Evolutionary conservation across 1,284 basidiomycete genomes (phyloP).

Genomic region (Singerocomus inundabilis): DNA sequence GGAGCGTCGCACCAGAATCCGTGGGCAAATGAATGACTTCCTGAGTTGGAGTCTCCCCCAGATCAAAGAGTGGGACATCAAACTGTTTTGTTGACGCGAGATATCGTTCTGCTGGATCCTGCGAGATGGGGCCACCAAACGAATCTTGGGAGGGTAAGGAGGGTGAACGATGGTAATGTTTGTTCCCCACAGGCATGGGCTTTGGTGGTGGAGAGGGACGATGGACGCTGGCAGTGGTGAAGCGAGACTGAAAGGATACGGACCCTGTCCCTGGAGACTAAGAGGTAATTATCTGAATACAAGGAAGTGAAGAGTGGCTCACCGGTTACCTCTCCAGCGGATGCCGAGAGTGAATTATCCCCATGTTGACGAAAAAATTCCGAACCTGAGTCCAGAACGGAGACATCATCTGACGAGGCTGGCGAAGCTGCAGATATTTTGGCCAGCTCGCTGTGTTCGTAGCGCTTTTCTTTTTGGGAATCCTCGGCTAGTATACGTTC

Average conservation of each 20-base stretch:
- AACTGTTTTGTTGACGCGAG: constrained; percentile 53
- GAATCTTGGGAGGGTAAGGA: constrained; percentile 55
- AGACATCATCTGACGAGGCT: constrained; percentile 4
- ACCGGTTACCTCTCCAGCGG: constrained; percentile 30
- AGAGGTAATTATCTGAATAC: constrained; percentile 25
- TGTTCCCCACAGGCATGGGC: constrained; percentile 23
- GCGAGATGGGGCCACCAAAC: constrained; percentile 50
- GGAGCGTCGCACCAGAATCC: constrained; percentile 21
- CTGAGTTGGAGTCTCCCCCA: constrained; percentile 40
- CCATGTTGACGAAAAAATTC: constrained; percentile 27
- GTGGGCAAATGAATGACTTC: constrained; percentile 23
- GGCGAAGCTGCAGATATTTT: constrained; percentile 8
- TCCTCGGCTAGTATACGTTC: constrained; percentile 31
- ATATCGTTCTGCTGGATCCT: constrained; percentile 47
- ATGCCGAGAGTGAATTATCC: constrained; percentile 27
- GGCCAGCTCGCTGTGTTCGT: constrained; percentile 7
- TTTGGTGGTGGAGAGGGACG: constrained; percentile 21
- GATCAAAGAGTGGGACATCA: constrained; percentile 54
- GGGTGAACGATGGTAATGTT: constrained; percentile 34
- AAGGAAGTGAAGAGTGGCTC: constrained; percentile 26
- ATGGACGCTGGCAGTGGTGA: constrained; percentile 2
- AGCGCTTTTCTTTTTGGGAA: constrained; percentile 51
- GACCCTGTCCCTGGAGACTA: constrained; percentile 30
- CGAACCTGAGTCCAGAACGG: constrained; percentile 21
- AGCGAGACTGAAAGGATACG: constrained; percentile 33